Conservation (phyloP, 2,329 filamentous ascomycete genomes). For the Corniculantispora saksenae region DNA sequence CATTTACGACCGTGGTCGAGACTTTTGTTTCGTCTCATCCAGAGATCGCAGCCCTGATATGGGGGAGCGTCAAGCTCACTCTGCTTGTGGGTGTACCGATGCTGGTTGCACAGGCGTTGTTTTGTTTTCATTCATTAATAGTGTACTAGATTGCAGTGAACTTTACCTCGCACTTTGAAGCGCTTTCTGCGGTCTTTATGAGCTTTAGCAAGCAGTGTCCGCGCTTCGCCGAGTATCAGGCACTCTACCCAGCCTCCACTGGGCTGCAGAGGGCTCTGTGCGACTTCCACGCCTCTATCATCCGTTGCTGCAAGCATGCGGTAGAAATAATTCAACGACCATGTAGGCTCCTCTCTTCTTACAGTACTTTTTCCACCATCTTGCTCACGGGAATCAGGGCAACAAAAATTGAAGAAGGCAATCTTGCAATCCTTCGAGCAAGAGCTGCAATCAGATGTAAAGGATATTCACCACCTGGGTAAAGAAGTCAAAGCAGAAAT, state of each 20-base stretch:
- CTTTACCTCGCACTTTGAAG: not conserved
- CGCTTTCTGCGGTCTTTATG: not conserved
- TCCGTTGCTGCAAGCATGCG: constrained; percentile 37
- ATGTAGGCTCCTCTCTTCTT: not conserved
- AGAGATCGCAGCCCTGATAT: constrained; percentile 41
- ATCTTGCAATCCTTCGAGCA: not conserved
- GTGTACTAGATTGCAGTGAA: not conserved
- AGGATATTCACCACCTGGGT: not conserved
- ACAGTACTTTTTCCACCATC: too few species aligned
- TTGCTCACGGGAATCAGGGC: not conserved
- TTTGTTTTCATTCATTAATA: not conserved
- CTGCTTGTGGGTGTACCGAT: constrained; percentile 32
- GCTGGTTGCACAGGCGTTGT: too few species aligned
- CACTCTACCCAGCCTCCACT: not conserved
- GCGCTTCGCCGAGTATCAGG: not conserved
- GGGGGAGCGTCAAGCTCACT: constrained; percentile 46
- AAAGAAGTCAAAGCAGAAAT: not conserved
- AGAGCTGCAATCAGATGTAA: not conserved
- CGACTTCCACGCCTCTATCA: constrained; percentile 37
- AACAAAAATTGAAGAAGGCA: not conserved
- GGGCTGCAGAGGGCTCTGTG: constrained; percentile 27
- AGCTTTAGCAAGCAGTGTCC: not conserved
- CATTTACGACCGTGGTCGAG: constrained; percentile 38
- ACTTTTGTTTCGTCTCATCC: constrained; percentile 40
- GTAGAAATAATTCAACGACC: constrained; percentile 29